These are phyloP conservation scores for Periglandula ipomoeae DNA, from an alignment of 2,329 filamentous ascomycete species.

Conservation along the genomic window DNA sequence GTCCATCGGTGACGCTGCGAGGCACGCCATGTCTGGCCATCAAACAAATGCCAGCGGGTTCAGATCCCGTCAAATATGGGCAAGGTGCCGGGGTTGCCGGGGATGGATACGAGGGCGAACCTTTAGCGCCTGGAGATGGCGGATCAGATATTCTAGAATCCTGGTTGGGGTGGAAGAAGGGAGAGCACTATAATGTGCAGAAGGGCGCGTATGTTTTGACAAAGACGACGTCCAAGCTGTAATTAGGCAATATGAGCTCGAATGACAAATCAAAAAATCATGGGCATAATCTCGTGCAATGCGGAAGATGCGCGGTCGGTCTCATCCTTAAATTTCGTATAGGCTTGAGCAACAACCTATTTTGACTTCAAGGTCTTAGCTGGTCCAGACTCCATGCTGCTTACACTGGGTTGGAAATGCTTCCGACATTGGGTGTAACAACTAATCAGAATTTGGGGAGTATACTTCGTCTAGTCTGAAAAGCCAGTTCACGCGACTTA, in stretches of 20 bases:
- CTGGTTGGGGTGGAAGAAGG: conserved; percentile 74
- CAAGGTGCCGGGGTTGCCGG: conserved; percentile 59
- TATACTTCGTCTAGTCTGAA: conserved; percentile 4
- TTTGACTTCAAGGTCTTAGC: no score
- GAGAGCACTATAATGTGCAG: conserved; percentile 58
- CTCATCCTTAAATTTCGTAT: not conserved
- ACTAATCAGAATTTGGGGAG: not conserved
- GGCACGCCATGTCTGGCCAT: conserved; percentile 61
- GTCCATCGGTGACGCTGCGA: conserved; percentile 59
- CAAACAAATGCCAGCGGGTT: conserved; percentile 29
- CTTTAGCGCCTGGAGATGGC: conserved; percentile 58
- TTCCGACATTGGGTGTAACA: no score
- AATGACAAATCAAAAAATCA: not conserved
- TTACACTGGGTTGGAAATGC: no score
- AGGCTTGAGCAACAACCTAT: no score
- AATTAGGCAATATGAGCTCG: not conserved
- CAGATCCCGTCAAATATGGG: conserved; percentile 36
- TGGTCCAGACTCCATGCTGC: no score
- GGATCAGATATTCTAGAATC: conserved; percentile 58
- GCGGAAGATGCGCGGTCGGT: not conserved
- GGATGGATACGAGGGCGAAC: conserved; percentile 53
- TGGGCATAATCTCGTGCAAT: not conserved
- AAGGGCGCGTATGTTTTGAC: conserved; percentile 51
- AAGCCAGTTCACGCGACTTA: not conserved
- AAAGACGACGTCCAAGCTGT: conserved; percentile 23